Evolutionary conservation across 1,284 basidiomycete genomes (phyloP).

Genomic region (Ceratobasidium sp.): DNA sequence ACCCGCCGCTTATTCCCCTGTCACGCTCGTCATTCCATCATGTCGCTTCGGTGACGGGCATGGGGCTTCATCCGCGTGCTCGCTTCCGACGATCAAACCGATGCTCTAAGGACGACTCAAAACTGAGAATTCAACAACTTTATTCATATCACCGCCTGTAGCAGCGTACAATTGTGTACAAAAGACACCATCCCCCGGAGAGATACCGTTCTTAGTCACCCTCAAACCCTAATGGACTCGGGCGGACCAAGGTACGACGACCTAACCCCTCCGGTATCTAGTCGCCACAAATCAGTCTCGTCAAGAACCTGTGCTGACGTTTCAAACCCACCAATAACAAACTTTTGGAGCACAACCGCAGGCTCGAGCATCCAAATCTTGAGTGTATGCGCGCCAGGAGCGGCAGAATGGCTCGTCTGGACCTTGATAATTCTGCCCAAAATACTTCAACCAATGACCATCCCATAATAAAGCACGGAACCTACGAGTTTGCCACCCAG

Average conservation of each 20-base stretch:
- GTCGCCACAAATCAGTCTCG: conserved; percentile 12
- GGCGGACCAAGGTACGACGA: conserved; percentile 71
- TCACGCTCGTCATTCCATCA: too few relatives aligned
- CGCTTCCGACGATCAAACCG: too few relatives aligned
- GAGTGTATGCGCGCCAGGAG: conserved; percentile 67
- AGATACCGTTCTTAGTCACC: too few relatives aligned
- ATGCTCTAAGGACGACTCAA: too few relatives aligned
- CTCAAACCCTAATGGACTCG: too few relatives aligned
- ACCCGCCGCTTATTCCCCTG: too few relatives aligned
- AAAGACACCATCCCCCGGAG: too few relatives aligned
- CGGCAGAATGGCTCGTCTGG: conserved; percentile 57
- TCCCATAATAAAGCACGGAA: not conserved
- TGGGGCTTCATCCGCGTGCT: too few relatives aligned
- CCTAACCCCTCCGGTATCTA: conserved; percentile 66
- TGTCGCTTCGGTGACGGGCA: too few relatives aligned
- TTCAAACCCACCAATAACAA: conserved; percentile 65
- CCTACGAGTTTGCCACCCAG: conserved; percentile 63
- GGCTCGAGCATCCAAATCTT: conserved; percentile 72
- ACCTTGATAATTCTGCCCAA: conserved; percentile 56
- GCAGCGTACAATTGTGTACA: too few relatives aligned
- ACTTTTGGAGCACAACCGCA: conserved; percentile 70
- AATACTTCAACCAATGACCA: not conserved
- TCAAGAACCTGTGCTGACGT: conserved; percentile 15
- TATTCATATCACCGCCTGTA: too few relatives aligned
- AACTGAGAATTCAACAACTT: too few relatives aligned